Evolutionary conservation across 345 rosid genomes (phyloP).

Genomic region (Eucalyptus shirleyi): DNA sequence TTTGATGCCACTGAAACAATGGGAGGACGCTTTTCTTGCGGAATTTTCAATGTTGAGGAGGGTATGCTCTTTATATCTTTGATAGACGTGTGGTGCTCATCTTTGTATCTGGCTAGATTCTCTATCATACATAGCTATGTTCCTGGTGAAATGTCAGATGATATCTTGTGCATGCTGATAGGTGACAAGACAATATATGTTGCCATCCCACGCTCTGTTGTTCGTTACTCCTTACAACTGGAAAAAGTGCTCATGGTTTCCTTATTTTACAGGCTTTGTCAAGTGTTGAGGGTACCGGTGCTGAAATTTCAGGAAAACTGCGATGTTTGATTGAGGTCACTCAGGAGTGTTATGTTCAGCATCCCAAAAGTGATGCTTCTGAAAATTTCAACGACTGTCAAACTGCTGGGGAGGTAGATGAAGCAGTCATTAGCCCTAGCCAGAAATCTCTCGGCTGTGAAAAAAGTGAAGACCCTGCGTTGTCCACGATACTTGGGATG

Average conservation of each 20-base stretch:
- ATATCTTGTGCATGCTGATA: background rate
- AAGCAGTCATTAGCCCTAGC: background rate
- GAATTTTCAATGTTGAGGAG: constrained; percentile 63
- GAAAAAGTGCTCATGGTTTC: background rate
- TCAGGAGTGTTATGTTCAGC: background rate
- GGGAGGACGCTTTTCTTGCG: constrained; percentile 82
- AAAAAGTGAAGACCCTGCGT: constrained; percentile 10
- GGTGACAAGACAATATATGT: background rate
- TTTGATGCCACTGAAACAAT: constrained; percentile 49
- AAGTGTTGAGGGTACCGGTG: constrained; percentile 1
- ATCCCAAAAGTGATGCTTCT: background rate
- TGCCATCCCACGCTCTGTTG: background rate
- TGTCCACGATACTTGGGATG: constrained; percentile 48
- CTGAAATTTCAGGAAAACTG: background rate
- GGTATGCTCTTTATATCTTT: constrained; percentile 16
- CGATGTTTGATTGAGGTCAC: background rate
- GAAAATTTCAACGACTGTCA: background rate
- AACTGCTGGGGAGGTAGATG: background rate
- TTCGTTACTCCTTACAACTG: background rate
- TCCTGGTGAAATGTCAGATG: background rate
- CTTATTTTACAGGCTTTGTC: constrained; percentile 28
- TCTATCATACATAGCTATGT: background rate
- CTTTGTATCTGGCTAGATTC: background rate
- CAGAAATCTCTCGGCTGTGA: background rate
- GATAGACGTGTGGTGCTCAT: background rate